phyloP scores from a whole-genome alignment of 2,329 filamentous ascomycete genomes.

The Pezicula radicicola region DNA sequence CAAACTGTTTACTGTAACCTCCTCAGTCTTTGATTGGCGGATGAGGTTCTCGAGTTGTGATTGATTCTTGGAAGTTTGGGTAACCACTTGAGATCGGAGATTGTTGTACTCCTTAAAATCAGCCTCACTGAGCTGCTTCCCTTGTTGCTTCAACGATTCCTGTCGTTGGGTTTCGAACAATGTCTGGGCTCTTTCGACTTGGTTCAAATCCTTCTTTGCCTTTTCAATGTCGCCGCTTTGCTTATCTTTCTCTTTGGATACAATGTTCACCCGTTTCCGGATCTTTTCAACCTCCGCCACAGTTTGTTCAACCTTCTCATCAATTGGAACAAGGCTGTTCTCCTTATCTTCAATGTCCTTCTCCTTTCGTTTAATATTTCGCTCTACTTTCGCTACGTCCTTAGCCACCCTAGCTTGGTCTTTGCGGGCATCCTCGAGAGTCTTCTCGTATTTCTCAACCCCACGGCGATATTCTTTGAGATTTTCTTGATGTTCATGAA shows the following conservation, averaged over 20 bases:
- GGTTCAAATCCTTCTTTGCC: conserved; percentile 74
- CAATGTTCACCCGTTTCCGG: conserved; percentile 63
- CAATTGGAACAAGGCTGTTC: conserved; percentile 81
- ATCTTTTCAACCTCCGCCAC: conserved; percentile 67
- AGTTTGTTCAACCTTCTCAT: conserved; percentile 86
- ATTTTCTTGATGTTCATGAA: conserved; percentile 91
- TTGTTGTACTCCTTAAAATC: conserved; percentile 89
- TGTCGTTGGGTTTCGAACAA: conserved; percentile 87
- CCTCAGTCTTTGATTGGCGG: conserved; percentile 86
- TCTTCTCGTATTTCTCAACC: conserved; percentile 78
- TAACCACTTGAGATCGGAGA: conserved; percentile 80
- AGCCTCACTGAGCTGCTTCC: conserved; percentile 77
- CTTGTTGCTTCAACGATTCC: conserved; percentile 80
- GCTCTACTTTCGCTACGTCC: conserved; percentile 79
- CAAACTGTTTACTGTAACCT: conserved; percentile 84
- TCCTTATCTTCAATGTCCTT: conserved; percentile 83
- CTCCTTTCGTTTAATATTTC: conserved; percentile 80
- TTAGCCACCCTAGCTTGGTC: conserved; percentile 77
- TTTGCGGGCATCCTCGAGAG: conserved; percentile 76
- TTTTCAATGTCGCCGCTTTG: conserved; percentile 68
- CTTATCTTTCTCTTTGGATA: conserved; percentile 72
- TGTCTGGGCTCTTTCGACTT: conserved; percentile 84
- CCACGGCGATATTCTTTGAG: conserved; percentile 88
- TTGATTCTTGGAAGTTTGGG: conserved; percentile 77
- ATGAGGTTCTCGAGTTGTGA: conserved; percentile 81